Conservation (phyloP, 2,329 filamentous ascomycete species). For the Apiospora sp. region DNA sequence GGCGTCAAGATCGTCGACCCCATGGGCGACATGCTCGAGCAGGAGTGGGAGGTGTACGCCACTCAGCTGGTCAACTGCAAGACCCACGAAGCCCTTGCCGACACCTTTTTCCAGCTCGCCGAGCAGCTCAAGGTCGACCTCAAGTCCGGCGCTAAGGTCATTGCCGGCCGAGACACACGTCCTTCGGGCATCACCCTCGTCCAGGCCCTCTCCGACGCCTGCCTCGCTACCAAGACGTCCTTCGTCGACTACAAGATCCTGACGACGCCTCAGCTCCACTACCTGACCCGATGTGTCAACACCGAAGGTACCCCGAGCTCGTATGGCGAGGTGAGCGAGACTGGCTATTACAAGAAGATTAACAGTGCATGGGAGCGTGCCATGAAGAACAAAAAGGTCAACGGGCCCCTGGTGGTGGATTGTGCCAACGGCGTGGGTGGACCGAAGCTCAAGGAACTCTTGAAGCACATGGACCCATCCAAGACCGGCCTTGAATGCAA, state of each 20-base stretch:
- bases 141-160: slow-evolving; percentile 75
- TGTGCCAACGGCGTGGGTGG: slow-evolving; percentile 97
- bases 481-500: slow-evolving; percentile 80
- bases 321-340: slow-evolving; percentile 89
- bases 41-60: slow-evolving; percentile 91
- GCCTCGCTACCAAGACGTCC: slow-evolving; percentile 78
- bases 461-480: slow-evolving; percentile 79
- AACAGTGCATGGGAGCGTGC: slow-evolving; percentile 83
- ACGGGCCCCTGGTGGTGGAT: slow-evolving; percentile 83
- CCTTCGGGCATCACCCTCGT: slow-evolving; percentile 89
- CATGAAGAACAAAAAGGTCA: slow-evolving; percentile 77
- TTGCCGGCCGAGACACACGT: slow-evolving; percentile 92
- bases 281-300: slow-evolving; percentile 93
- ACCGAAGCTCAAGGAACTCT: slow-evolving; percentile 84
- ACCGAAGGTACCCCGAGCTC: slow-evolving; percentile 86
- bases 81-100: slow-evolving; percentile 75
- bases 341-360: slow-evolving; percentile 95
- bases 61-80: slow-evolving; percentile 88
- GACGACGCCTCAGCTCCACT: slow-evolving; percentile 98
- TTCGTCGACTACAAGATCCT: slow-evolving; percentile 88
- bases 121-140: slow-evolving; percentile 79
- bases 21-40: slow-evolving; percentile 96
- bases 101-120: slow-evolving; percentile 79
- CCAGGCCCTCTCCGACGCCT: slow-evolving; percentile 77
- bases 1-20: slow-evolving; percentile 97